phyloP scores from a whole-genome alignment of 371 early-diverging fungal genomes.

The Mucor piriformis region DNA sequence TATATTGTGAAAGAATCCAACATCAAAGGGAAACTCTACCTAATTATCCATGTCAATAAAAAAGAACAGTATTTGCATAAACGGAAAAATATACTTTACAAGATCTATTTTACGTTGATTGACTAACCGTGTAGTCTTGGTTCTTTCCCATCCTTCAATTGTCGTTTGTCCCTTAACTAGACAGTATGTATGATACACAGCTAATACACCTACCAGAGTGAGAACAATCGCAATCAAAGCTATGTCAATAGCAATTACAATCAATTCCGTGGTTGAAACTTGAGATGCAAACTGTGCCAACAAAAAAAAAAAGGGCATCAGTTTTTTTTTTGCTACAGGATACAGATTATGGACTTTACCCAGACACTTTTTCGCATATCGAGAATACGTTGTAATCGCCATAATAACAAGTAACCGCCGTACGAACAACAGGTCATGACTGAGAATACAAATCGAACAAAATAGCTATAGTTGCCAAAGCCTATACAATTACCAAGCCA shows the following conservation, averaged over 20 bases:
- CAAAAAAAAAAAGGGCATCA: background rate
- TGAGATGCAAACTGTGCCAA: background rate
- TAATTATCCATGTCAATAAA: constrained; percentile 11
- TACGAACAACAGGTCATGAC: constrained; percentile 64
- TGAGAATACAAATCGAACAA: constrained; percentile 80
- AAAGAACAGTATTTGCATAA: background rate
- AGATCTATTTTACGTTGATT: constrained; percentile 21
- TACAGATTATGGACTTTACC: too few relatives aligned
- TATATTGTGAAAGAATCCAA: constrained; percentile 84
- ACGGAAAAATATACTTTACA: constrained; percentile 7
- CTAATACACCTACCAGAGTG: constrained; percentile 76
- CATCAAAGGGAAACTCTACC: constrained; percentile 89
- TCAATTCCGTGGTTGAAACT: constrained; percentile 47
- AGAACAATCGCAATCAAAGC: constrained; percentile 63
- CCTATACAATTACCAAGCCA: constrained; percentile 98
- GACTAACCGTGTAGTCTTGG: constrained; percentile 22
- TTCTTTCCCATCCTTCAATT: constrained; percentile 79
- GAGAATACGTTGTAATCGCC: constrained; percentile 43
- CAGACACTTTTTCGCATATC: constrained; percentile 26
- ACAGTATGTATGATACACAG: constrained; percentile 79
- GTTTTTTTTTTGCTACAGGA: background rate
- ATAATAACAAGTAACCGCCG: constrained; percentile 42
- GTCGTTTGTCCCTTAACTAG: constrained; percentile 85
- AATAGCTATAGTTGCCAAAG: constrained; percentile 79
- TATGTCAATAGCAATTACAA: constrained; percentile 68